Conservation (phyloP, 2,329 filamentous ascomycete species). For the Plectosphaerella plurivora region DNA sequence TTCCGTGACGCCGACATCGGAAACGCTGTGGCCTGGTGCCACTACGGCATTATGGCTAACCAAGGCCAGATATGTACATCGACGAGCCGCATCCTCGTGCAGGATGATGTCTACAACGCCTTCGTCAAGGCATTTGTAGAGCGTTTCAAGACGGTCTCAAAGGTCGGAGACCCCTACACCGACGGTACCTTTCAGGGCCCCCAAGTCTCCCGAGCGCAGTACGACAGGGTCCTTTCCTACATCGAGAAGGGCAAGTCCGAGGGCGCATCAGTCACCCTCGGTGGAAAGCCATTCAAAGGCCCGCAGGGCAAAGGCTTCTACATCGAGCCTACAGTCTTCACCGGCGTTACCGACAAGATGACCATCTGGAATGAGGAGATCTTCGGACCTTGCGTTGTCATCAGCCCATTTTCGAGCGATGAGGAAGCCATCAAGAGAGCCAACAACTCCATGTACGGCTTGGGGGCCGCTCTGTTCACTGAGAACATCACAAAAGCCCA, state of each 20-base stretch:
- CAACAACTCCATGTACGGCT: conserved; percentile 46
- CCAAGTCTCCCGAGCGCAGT: conserved; percentile 61
- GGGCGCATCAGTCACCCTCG: conserved; percentile 47
- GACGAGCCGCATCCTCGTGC: conserved; percentile 55
- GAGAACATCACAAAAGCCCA: conserved; percentile 40
- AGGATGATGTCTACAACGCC: conserved; percentile 50
- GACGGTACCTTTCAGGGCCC: conserved; percentile 64
- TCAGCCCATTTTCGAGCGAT: conserved; percentile 23
- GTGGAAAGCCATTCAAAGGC: conserved; percentile 26
- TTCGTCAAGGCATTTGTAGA: conserved; percentile 61
- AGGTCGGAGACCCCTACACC: conserved; percentile 61
- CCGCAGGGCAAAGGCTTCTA: conserved; percentile 33
- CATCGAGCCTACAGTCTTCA: conserved; percentile 21
- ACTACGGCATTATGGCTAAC: conserved; percentile 44
- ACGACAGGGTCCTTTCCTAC: conserved; percentile 60
- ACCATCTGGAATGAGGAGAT: conserved; percentile 23
- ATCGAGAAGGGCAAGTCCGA: conserved; percentile 60
- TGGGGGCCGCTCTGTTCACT: conserved; percentile 54
- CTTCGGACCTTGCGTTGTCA: conserved; percentile 22
- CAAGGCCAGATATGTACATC: conserved; percentile 58
- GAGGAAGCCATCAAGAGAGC: conserved; percentile 24
- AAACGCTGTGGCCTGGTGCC: conserved; percentile 52
- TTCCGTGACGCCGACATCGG: conserved; percentile 58
- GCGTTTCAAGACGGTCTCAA: conserved; percentile 43
- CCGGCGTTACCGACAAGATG: conserved; percentile 19